These are phyloP conservation scores for Withania somnifera DNA, from an alignment of 305 asterid genomes.

Conservation along the genomic window DNA sequence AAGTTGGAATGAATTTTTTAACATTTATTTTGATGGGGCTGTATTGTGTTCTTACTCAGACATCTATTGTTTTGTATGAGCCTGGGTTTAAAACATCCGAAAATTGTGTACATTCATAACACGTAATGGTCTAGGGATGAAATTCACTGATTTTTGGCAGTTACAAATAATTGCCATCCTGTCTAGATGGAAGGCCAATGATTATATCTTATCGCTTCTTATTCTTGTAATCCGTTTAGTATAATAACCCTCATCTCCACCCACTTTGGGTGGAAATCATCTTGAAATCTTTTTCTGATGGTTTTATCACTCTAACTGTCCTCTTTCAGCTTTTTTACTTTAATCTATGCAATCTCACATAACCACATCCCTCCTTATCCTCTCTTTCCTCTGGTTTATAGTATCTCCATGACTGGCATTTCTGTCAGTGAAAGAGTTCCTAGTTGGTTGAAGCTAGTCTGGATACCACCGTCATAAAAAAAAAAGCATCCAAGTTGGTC, in stretches of 20 bases:
- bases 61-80: background rate
- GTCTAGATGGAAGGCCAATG: background rate
- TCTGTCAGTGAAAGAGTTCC: background rate
- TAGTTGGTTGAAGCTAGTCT: too few relatives aligned
- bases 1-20: background rate
- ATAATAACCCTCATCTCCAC: background rate
- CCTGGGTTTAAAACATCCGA: background rate
- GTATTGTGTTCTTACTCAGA: background rate
- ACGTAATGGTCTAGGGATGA: background rate
- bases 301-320: background rate
- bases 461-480: background rate
- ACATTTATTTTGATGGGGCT: background rate
- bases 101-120: background rate
- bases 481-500: background rate
- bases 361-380: background rate
- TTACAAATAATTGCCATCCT: background rate
- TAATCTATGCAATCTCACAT: background rate
- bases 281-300: background rate
- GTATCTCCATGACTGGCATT: background rate
- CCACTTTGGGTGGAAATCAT: background rate
- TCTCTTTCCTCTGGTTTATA: background rate
- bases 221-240: background rate
- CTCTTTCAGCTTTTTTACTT: background rate
- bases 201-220: background rate
- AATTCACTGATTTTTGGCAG: background rate